Conservation (phyloP, 768 basidiomycete species). For the Lentinus tigrinus region DNA sequence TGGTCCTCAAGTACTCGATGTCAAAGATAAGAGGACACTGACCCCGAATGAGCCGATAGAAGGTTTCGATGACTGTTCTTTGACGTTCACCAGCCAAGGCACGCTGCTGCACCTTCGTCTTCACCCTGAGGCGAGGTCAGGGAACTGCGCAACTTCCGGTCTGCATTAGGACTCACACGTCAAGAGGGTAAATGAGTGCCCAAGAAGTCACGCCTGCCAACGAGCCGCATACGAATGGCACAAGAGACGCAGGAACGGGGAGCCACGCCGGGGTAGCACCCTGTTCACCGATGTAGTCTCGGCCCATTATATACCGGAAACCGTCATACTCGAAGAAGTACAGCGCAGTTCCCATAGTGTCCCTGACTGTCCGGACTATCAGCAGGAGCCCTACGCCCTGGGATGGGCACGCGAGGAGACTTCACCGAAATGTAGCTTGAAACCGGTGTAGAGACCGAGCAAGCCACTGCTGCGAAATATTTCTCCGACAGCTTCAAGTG, state of each 20-base stretch:
- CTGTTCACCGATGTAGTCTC: slow-evolving; percentile 75
- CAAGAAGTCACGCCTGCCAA: slow-evolving; percentile 72
- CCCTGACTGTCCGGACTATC: slow-evolving; percentile 58
- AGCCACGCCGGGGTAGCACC: slow-evolving; percentile 82
- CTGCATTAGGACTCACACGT: slow-evolving; percentile 59
- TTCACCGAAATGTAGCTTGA: slow-evolving; percentile 82
- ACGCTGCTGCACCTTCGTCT: slow-evolving; percentile 95
- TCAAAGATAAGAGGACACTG: slow-evolving; percentile 8
- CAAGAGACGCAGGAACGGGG: slow-evolving; percentile 73
- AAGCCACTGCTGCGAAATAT: slow-evolving; percentile 67
- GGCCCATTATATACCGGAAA: slow-evolving; percentile 82
- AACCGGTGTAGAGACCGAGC: slow-evolving; percentile 77
- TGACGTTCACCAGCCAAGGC: slow-evolving; percentile 77
- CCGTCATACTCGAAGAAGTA: slow-evolving; percentile 96
- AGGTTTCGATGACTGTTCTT: slow-evolving; percentile 70
- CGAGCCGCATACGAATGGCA: slow-evolving; percentile 91
- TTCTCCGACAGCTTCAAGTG: slow-evolving; percentile 73
- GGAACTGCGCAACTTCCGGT: background rate
- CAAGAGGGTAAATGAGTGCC: slow-evolving; percentile 81
- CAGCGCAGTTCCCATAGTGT: slow-evolving; percentile 84
- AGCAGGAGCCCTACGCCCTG: slow-evolving; percentile 3
- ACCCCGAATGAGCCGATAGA: slow-evolving; percentile 82
- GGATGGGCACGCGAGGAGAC: background rate
- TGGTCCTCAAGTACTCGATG: background rate
- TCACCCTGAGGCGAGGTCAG: slow-evolving; percentile 51